Evolutionary conservation across 2,329 filamentous ascomycete genomes (phyloP), one percentile per base, ranked within the genome.

Genomic region (Pseudogymnoascus sp.): DNA sequence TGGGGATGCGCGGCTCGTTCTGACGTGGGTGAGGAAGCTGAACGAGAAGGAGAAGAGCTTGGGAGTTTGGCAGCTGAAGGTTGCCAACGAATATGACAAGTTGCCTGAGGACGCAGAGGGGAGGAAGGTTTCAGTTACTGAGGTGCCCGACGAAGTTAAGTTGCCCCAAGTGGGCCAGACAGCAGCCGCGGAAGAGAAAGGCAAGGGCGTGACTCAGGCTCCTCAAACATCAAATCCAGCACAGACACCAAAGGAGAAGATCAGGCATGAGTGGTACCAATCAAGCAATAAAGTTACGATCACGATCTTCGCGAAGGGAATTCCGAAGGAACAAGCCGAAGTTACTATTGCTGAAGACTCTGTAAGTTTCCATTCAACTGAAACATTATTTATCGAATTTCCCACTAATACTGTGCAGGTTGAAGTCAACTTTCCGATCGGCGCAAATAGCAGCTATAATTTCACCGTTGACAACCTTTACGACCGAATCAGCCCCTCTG

Each of bases 1-100:
- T 68, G 91, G 87, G 3, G 88, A 97, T 74, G 88, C 92, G 0
- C 82, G 87, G 63, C 83, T 85, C 67, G 84, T 92, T 66, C 84
- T 92, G 19, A 78, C 79, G 16, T 87, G 84, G 79, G 76, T 64
- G 41, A 78, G 77, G 64, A 80, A 80, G 68, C 75, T 81, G 61
- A 79, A 81, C 61, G 72, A 74, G n/a, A 76, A 83, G 67, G 78
- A 81, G 69, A 80, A 81, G 69, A 77, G 74, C 19, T 65, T 85
- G 60, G 75, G 76, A 1, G 82, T 87, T 62, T 89, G 85, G 85
- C 74, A 78, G 65, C 74, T 76, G 33, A 88, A 86, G 75, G 72
- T 82, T 19, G 75, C 77, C 33, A 73, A 70, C 1, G 84, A 83
- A 70, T 70, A 86, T 43, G 76, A 78, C 16, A 76, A 72, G 2